Conservation (phyloP, 805 yeast species). For the Starmerella powellii region DNA sequence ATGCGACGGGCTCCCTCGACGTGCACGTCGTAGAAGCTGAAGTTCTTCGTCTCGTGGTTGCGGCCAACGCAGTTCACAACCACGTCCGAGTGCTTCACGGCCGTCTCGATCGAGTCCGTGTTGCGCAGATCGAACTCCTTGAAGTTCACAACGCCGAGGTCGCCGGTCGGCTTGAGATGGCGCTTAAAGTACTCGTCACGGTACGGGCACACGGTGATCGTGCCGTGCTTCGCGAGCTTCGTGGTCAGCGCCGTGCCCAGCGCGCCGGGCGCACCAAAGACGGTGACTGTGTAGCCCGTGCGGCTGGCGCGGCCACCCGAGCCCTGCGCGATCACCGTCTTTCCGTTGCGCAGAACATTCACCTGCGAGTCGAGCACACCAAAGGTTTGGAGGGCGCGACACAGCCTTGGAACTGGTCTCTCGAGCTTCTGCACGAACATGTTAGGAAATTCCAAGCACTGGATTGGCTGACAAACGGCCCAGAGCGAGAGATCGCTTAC, state of each 20-base stretch:
- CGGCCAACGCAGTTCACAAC: slow-evolving; percentile 72
- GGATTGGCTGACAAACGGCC: slow-evolving; percentile 8
- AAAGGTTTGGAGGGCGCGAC: slow-evolving; percentile 28
- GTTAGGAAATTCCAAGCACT: neutral
- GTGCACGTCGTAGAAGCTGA: slow-evolving; percentile 70
- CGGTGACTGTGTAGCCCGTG: slow-evolving; percentile 80
- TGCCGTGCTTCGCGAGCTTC: slow-evolving; percentile 72
- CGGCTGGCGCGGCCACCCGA: slow-evolving; percentile 70
- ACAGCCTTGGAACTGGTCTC: slow-evolving; percentile 1
- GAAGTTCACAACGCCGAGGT: slow-evolving; percentile 74
- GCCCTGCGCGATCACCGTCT: slow-evolving; percentile 59
- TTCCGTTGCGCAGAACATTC: slow-evolving; percentile 58
- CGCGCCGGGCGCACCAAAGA: slow-evolving; percentile 72
- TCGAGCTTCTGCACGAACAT: slow-evolving; percentile 3
- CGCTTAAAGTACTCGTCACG: slow-evolving; percentile 69
- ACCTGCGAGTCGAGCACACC: slow-evolving; percentile 40
- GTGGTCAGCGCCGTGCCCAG: slow-evolving; percentile 62
- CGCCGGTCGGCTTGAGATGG: slow-evolving; percentile 71
- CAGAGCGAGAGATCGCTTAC: neutral
- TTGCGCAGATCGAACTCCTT: slow-evolving; percentile 76
- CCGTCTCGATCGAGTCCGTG: slow-evolving; percentile 58
- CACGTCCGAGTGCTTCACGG: slow-evolving; percentile 69
- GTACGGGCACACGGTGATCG: slow-evolving; percentile 62
- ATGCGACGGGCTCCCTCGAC: slow-evolving; percentile 69
- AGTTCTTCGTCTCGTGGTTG: slow-evolving; percentile 65